These are phyloP conservation scores for Glarea lozoyensis DNA, from an alignment of 495 filamentous ascomycete genomes.

Conservation along the genomic window DNA sequence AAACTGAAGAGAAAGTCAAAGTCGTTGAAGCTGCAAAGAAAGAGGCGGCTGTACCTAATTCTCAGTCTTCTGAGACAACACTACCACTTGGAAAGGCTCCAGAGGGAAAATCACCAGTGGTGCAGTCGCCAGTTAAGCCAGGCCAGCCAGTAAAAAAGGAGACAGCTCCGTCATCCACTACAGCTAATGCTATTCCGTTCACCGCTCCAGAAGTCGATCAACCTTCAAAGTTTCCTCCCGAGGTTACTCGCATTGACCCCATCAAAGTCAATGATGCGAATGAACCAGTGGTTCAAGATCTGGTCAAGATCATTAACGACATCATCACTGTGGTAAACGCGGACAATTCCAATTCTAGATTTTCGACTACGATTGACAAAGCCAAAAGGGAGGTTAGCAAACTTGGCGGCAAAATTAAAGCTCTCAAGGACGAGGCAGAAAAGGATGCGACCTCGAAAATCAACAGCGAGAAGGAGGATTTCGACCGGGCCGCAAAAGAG, in stretches of 20 bases:
- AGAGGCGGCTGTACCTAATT: conserved; percentile 6
- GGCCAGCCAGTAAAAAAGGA: conserved; percentile 8
- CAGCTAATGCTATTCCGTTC: conserved; percentile 8
- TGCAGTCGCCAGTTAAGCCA: conserved; percentile 19
- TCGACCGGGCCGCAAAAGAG: conserved; percentile 73
- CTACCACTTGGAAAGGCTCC: conserved; percentile 10
- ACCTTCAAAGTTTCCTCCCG: conserved; percentile 47
- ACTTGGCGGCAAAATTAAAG: conserved; percentile 63
- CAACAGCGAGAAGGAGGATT: conserved; percentile 57
- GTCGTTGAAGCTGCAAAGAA: conserved; percentile 24
- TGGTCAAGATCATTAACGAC: conserved; percentile 93
- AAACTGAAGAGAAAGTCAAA: conserved; percentile 27
- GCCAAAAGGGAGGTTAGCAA: conserved; percentile 77
- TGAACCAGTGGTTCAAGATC: conserved; percentile 81
- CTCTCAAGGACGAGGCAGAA: conserved; percentile 56
- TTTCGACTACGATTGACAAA: conserved; percentile 63
- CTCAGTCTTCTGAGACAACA: no score
- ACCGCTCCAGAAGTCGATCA: conserved; percentile 49
- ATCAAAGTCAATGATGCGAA: conserved; percentile 61
- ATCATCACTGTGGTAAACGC: conserved; percentile 88
- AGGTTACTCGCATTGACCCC: conserved; percentile 59
- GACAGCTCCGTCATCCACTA: conserved; percentile 2
- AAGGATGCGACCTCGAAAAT: conserved; percentile 72
- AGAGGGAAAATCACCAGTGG: conserved; percentile 17
- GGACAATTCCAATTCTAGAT: conserved; percentile 64